Conservation (phyloP, 148 eudicot genomes). For the Mesembryanthemum crystallinum region DNA sequence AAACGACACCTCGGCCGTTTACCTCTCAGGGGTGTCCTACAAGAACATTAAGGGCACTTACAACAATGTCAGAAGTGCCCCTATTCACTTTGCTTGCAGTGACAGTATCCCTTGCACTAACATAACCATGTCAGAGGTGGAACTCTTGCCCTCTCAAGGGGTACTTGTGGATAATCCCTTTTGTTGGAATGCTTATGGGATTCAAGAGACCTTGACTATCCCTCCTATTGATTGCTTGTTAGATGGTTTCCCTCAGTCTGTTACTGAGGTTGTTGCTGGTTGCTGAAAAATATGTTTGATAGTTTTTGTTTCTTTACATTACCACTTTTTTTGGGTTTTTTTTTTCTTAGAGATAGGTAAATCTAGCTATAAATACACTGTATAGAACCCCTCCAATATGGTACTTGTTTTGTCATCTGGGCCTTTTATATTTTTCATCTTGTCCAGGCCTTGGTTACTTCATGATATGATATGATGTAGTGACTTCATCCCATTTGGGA, state of each 20-base stretch:
- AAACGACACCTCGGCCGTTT: slow-evolving; percentile 83
- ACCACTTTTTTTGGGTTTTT: not conserved
- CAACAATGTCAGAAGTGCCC: slow-evolving; percentile 73
- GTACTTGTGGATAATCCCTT: slow-evolving; percentile 83
- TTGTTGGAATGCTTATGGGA: slow-evolving; percentile 94
- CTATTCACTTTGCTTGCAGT: slow-evolving; percentile 96
- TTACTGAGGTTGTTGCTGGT: slow-evolving; percentile 37
- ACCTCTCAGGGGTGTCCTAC: slow-evolving; percentile 66
- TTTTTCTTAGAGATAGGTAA: not conserved
- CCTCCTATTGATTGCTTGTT: slow-evolving; percentile 89
- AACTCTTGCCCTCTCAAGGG: slow-evolving; percentile 73
- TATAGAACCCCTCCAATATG: slow-evolving; percentile 18
- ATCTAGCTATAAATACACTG: slow-evolving; percentile 17
- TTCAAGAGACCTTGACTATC: slow-evolving; percentile 74
- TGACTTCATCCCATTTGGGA: slow-evolving; percentile 52
- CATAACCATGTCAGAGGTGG: slow-evolving; percentile 92
- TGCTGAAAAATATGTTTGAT: slow-evolving; percentile 24
- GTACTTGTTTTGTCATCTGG: slow-evolving; percentile 20
- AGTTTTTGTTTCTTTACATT: not conserved
- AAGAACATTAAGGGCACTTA: slow-evolving; percentile 90
- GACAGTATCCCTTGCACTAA: slow-evolving; percentile 88
- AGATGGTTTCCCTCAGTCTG: slow-evolving; percentile 66
- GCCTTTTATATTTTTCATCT: slow-evolving; percentile 21
- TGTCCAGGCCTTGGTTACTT: not conserved
- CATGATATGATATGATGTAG: slow-evolving; percentile 18